Evolutionary conservation across 1,284 basidiomycete genomes (phyloP), one percentile per base, ranked within the genome.

Genomic region (Wallemia hederae): DNA sequence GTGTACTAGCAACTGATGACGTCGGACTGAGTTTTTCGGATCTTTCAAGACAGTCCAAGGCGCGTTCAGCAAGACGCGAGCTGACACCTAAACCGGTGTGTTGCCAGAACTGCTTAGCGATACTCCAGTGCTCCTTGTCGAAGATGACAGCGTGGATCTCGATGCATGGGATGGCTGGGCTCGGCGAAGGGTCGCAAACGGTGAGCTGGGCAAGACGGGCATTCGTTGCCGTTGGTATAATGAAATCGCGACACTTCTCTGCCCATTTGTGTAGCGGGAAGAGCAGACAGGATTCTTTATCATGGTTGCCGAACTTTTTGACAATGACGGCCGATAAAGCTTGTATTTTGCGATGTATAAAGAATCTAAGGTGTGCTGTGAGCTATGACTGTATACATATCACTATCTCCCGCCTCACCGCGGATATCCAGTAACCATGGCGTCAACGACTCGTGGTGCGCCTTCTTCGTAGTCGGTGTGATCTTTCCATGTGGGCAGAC

Each of bases 41-140:
- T 59, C 57, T 60, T 57, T 24, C 59, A 31, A 29, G 61, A 27
- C 61, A 59, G 26, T 63, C 62, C 5, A 97, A 75, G 65, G 84
- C 89, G 59, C 80, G 75, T 61, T 92, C 88, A 1, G 91, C 90
- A 31, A 84, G 72, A 24, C 92, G 80, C 63, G 85, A 90, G 1
- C 84, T 87, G 59, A 98, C 82, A 0, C 90, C 90, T 64, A 85
- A 74, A 0, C 92, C 92, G 0, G 85, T 82, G 68, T 97, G 91
- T 67, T 97, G 91, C 90, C 92, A 96, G 70, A 91, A 96, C 68
- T 87, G 78, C 70, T 88, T 96, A 15, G 86, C 89, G 2, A 83
- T 68, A 0, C 77, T 68, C 65, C 79, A 83, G 1, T 76, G 69
- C n/a, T 79, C 74, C 15, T 74, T 72, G 2, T 80, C 79, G 70